Conservation (phyloP, 768 basidiomycete genomes). For the Russula vinacea region DNA sequence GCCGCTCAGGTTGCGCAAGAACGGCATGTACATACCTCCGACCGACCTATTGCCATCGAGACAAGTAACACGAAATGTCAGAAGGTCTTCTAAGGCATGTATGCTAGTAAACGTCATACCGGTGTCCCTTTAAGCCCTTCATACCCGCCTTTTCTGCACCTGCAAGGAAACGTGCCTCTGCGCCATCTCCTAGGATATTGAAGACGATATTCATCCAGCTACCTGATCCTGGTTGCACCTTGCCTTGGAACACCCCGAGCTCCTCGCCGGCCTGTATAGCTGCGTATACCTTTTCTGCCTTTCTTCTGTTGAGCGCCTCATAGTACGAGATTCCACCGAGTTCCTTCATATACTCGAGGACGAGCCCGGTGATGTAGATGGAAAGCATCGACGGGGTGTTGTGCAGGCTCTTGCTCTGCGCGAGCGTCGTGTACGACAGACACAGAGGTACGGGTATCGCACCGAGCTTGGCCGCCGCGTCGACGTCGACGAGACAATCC, state of each 20-base stretch:
- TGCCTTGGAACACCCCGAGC: constrained; percentile 64
- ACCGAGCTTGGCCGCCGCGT: constrained; percentile 70
- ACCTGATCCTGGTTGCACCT: constrained; percentile 69
- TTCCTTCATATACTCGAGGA: constrained; percentile 65
- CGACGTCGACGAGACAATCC: constrained; percentile 88
- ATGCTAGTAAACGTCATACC: constrained; percentile 47
- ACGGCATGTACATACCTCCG: constrained; percentile 23
- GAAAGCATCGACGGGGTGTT: constrained; percentile 93
- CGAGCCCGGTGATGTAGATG: constrained; percentile 86
- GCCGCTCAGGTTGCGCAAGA: neutral
- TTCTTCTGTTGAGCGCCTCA: constrained; percentile 62
- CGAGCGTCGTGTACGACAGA: constrained; percentile 79
- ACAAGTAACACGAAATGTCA: constrained; percentile 3
- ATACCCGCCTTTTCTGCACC: constrained; percentile 79
- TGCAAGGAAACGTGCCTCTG: constrained; percentile 69
- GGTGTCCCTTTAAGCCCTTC: constrained; percentile 88
- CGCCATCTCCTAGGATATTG: constrained; percentile 66
- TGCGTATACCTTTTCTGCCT: constrained; percentile 74
- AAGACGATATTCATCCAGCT: constrained; percentile 99
- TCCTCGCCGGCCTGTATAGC: constrained; percentile 67
- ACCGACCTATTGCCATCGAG: constrained; percentile 24
- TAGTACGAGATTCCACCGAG: constrained; percentile 66
- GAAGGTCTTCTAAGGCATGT: neutral
- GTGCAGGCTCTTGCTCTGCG: constrained; percentile 72
- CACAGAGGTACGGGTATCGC: constrained; percentile 72